phyloP scores from a whole-genome alignment of 805 yeast genomes.

The Saccharomycopsis fibuligera region DNA sequence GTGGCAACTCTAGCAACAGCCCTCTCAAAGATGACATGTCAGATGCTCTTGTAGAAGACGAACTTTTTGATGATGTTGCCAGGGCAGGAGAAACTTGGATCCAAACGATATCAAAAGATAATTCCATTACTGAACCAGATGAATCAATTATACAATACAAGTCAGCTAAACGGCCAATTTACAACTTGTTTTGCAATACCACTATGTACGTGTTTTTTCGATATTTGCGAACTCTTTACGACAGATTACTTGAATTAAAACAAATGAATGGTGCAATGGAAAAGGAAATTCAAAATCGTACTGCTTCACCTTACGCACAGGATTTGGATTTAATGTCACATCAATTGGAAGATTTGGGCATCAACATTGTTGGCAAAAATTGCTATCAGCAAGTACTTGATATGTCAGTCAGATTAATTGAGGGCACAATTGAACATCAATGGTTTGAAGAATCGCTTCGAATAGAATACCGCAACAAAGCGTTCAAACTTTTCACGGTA shows the following conservation, averaged over 20 bases:
- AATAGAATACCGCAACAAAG: slow-evolving; percentile 73
- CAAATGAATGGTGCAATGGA: slow-evolving; percentile 46
- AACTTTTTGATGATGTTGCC: slow-evolving; percentile 14
- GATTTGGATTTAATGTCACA: slow-evolving; percentile 65
- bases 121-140: slow-evolving; percentile 25
- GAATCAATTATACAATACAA: slow-evolving; percentile 17
- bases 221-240: slow-evolving; percentile 58
- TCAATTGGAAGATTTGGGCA: slow-evolving; percentile 62
- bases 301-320: slow-evolving; percentile 56
- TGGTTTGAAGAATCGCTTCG: slow-evolving; percentile 77
- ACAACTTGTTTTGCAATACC: slow-evolving; percentile 68
- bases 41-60: slow-evolving; percentile 12
- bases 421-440: slow-evolving; percentile 75
- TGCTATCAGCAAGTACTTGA: slow-evolving; percentile 58
- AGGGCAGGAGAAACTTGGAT: slow-evolving; percentile 46
- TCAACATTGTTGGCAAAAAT: slow-evolving; percentile 35
- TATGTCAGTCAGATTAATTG: slow-evolving; percentile 58
- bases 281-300: slow-evolving; percentile 46
- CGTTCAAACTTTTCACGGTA: slow-evolving; percentile 71
- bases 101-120: slow-evolving; percentile 34
- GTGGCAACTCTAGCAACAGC: neutral
- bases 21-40: neutral
- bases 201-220: slow-evolving; percentile 73
- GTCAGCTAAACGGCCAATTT: slow-evolving; percentile 28
- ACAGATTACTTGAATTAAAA: slow-evolving; percentile 60